Percentiles rank a stretch among this genome's conserved stretches.
phyloP scores from a whole-genome alignment of 192 early-diverging fungal genomes.

The Gaertneriomyces sp. region DNA sequence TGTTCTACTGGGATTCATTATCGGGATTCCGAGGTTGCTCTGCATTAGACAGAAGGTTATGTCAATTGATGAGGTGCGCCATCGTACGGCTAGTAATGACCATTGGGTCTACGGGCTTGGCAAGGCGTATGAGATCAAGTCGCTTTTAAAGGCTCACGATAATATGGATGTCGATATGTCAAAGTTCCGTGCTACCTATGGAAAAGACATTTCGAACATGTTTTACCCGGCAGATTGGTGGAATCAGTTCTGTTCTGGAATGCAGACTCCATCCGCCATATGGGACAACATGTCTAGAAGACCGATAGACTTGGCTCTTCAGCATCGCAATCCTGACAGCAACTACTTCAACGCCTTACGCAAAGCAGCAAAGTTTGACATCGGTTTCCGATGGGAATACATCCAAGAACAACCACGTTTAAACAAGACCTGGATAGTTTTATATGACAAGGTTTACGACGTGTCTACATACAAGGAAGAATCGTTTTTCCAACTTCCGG shows the following conservation, averaged over 20 bases:
- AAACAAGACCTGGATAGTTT: slow-evolving; percentile 30
- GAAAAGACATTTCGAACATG: slow-evolving; percentile 37
- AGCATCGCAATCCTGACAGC: background rate
- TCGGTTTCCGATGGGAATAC: slow-evolving; percentile 24
- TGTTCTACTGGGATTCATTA: slow-evolving; percentile 75
- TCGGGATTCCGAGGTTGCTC: slow-evolving; percentile 69
- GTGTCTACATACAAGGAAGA: slow-evolving; percentile 24
- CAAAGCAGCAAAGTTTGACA: slow-evolving; percentile 10
- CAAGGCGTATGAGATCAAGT: slow-evolving; percentile 33
- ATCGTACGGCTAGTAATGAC: slow-evolving; percentile 15
- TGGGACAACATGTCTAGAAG: slow-evolving; percentile 41
- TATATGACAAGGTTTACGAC: slow-evolving; percentile 45
- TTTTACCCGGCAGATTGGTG: slow-evolving; percentile 33
- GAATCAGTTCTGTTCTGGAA: slow-evolving; percentile 34
- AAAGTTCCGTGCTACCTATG: slow-evolving; percentile 19
- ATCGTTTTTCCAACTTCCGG: slow-evolving; percentile 13
- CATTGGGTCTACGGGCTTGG: slow-evolving; percentile 40
- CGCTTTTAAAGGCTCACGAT: slow-evolving; percentile 22
- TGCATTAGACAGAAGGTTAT: slow-evolving; percentile 70
- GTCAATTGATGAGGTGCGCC: slow-evolving; percentile 37
- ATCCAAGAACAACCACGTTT: slow-evolving; percentile 22
- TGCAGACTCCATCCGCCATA: slow-evolving; percentile 19
- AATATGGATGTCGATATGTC: slow-evolving; percentile 13
- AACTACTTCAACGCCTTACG: slow-evolving; percentile 6
- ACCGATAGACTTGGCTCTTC: slow-evolving; percentile 6